Percentiles rank a stretch among this genome's conserved stretches.
phyloP scores from a whole-genome alignment of 1,139 yeast genomes.

The Nakaseomyces nivariensis region DNA sequence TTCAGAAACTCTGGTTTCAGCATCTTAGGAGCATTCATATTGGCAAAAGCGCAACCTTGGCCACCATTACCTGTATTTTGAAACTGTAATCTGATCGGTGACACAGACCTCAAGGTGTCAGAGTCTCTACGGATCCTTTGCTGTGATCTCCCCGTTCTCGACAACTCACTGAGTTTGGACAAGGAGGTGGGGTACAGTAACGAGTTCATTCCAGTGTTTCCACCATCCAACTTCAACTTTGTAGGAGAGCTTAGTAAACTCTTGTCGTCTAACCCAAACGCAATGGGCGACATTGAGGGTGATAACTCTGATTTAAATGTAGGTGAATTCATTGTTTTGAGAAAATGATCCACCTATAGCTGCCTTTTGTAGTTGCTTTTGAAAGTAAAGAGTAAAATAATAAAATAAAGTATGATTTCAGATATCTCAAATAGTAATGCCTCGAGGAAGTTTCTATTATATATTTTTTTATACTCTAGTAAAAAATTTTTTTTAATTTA shows the following conservation, averaged over 20 bases:
- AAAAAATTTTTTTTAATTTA: too few species aligned
- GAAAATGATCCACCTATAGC: neutral
- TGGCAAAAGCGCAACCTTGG: slow-evolving; percentile 5
- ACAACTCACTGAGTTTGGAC: slow-evolving; percentile 23
- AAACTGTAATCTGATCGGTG: slow-evolving; percentile 18
- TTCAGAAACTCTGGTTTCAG: slow-evolving; percentile 22
- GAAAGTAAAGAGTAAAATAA: too few species aligned
- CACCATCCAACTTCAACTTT: slow-evolving; percentile 51
- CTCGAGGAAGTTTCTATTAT: too few species aligned
- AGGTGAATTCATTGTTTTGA: slow-evolving; percentile 17
- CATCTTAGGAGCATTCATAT: slow-evolving; percentile 19
- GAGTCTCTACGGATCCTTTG: slow-evolving; percentile 14
- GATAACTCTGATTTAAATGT: slow-evolving; percentile 19
- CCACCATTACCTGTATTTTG: slow-evolving; percentile 6
- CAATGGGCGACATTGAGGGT: slow-evolving; percentile 23
- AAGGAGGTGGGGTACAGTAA: slow-evolving; percentile 24
- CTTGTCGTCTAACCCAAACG: slow-evolving; percentile 22
- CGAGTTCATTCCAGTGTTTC: slow-evolving; percentile 77
- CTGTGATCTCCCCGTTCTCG: slow-evolving; percentile 17
- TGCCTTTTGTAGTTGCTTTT: neutral
- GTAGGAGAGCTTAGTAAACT: slow-evolving; percentile 20
- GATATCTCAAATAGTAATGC: too few species aligned
- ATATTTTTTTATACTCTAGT: too few species aligned
- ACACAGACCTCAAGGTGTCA: slow-evolving; percentile 18
- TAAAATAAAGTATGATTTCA: too few species aligned